Conservation (phyloP, 1,284 basidiomycete species). For the Uromyces viciae-fabae region DNA sequence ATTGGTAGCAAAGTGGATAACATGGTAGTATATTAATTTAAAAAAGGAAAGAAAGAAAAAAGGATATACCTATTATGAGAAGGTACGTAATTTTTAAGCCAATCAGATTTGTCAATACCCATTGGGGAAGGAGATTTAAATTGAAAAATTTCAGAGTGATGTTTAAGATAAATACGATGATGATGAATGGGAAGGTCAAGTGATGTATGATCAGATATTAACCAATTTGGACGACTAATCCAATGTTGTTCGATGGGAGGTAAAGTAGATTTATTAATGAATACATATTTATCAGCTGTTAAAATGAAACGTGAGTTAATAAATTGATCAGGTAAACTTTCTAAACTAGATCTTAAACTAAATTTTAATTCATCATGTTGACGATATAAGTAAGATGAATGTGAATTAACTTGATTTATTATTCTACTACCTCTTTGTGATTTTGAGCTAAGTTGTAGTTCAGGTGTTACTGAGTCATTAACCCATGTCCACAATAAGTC, state of each 20-base stretch:
- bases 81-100: background rate
- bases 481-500: constrained; percentile 42
- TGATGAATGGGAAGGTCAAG: background rate
- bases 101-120: background rate
- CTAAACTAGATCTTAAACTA: background rate
- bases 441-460: background rate
- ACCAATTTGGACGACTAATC: background rate
- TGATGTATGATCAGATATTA: background rate
- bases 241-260: background rate
- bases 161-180: background rate
- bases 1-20: too few relatives aligned
- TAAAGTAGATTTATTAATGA: too few relatives aligned
- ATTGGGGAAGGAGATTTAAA: background rate
- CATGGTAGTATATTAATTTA: too few relatives aligned
- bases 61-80: constrained; percentile 6
- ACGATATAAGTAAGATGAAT: constrained; percentile 1
- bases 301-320: background rate
- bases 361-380: constrained; percentile 37
- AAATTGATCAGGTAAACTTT: background rate
- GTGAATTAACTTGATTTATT: too few relatives aligned
- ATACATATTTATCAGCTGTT: constrained; percentile 3
- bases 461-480: background rate
- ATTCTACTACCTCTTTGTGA: too few relatives aligned
- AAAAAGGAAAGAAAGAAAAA: background rate
- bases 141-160: constrained; percentile 1